A percentile compares a stretch with the other conserved stretches of the same genome.
Conservation (phyloP, 1,139 yeast species). For the Kodamaea arcana region DNA sequence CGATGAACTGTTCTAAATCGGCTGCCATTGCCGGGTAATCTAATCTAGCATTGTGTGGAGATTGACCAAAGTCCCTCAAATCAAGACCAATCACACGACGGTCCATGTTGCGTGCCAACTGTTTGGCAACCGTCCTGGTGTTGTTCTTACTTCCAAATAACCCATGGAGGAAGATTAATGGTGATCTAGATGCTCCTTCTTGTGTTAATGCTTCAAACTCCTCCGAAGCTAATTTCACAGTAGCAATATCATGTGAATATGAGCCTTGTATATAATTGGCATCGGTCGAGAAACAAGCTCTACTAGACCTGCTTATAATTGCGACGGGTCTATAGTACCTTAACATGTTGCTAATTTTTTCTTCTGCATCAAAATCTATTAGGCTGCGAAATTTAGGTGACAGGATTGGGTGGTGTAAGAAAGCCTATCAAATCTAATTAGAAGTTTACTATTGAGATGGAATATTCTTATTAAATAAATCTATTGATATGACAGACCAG, state of each 20-base stretch:
- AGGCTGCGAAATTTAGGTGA: background rate
- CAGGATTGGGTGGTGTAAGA: too few relatives aligned
- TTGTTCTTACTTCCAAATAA: constrained; percentile 80
- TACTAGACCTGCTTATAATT: background rate
- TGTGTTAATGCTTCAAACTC: constrained; percentile 22
- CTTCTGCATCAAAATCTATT: background rate
- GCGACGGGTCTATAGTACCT: background rate
- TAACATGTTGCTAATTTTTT: background rate
- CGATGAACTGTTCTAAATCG: constrained; percentile 73
- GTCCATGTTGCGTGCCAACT: constrained; percentile 36
- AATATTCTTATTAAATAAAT: too few relatives aligned
- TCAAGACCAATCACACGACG: constrained; percentile 68
- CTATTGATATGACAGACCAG: too few relatives aligned
- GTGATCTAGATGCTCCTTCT: constrained; percentile 26
- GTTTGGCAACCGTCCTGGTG: constrained; percentile 68
- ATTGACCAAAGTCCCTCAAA: constrained; percentile 86
- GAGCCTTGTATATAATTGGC: constrained; percentile 24
- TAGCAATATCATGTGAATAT: constrained; percentile 20
- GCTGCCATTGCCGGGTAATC: constrained; percentile 81
- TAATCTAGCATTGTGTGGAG: constrained; percentile 68
- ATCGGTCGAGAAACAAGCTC: constrained; percentile 3
- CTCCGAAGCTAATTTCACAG: constrained; percentile 31
- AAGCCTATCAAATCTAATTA: too few relatives aligned
- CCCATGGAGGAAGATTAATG: constrained; percentile 82
- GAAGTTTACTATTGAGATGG: too few relatives aligned